These are phyloP conservation scores for Cercospora sp. DNA, from an alignment of 2,329 filamentous ascomycete genomes.

Conservation along the genomic window DNA sequence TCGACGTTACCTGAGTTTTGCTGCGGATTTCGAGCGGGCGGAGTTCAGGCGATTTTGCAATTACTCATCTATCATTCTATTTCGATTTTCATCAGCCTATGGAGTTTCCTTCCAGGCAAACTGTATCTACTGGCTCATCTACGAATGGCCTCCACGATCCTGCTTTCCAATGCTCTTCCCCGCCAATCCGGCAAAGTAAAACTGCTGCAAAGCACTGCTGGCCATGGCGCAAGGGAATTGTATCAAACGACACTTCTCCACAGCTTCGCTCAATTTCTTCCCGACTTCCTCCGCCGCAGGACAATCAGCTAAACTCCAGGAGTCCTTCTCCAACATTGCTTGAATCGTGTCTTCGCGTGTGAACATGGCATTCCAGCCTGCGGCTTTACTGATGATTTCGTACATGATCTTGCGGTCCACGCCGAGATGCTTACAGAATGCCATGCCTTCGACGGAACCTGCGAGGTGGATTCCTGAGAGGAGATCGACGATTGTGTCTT, in stretches of 20 bases:
- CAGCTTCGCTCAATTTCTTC: conserved; percentile 43
- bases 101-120: background rate
- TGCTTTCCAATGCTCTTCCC: conserved; percentile 29
- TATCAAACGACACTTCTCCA: conserved; percentile 43
- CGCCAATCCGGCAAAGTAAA: conserved; percentile 35
- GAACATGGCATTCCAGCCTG: conserved; percentile 50
- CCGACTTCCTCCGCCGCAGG: conserved; percentile 44
- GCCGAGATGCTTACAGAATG: conserved; percentile 49
- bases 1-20: background rate
- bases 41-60: background rate
- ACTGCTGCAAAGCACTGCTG: conserved; percentile 40
- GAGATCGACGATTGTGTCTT: conserved; percentile 44
- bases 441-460: conserved; percentile 51
- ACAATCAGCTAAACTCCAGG: conserved; percentile 40
- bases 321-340: conserved; percentile 40
- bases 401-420: conserved; percentile 50
- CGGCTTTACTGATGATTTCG: conserved; percentile 51
- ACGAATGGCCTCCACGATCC: conserved; percentile 20
- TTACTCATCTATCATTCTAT: background rate
- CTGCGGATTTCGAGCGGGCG: background rate
- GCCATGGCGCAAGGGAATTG: conserved; percentile 42
- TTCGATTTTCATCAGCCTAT: background rate
- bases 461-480: conserved; percentile 53
- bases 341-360: conserved; percentile 38
- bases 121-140: background rate